These are phyloP conservation scores for Ligustrum vulgare DNA, from an alignment of 257 asterid genomes.

Conservation along the genomic window DNA sequence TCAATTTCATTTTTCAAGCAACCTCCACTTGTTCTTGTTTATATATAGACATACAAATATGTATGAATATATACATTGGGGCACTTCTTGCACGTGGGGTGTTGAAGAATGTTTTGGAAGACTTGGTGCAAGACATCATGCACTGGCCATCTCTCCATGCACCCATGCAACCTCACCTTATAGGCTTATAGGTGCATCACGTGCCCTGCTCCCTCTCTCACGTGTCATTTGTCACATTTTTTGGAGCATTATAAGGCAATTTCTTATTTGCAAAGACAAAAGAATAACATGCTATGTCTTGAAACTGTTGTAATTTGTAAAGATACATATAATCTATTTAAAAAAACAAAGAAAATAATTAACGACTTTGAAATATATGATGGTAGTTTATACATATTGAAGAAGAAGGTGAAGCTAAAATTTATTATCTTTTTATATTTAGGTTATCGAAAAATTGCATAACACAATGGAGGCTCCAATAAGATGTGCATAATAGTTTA, in stretches of 20 bases:
- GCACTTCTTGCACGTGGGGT: not conserved
- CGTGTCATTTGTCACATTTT: not conserved
- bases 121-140: not conserved
- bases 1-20: too few relatives aligned
- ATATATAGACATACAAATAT: too few relatives aligned
- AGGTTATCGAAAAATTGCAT: too few relatives aligned
- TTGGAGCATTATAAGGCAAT: not conserved
- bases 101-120: constrained; percentile 7
- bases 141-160: not conserved
- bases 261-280: not conserved
- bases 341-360: not conserved
- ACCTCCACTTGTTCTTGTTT: too few relatives aligned
- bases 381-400: not conserved
- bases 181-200: not conserved
- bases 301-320: not conserved
- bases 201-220: not conserved
- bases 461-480: too few relatives aligned
- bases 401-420: too few relatives aligned
- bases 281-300: not conserved
- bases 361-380: not conserved
- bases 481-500: too few relatives aligned
- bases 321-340: not conserved
- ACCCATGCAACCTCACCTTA: not conserved
- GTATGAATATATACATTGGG: not conserved
- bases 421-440: too few relatives aligned